Base-by-base conservation (phyloP, 371 early-diverging fungal species). In the Syncephalastrum contaminatum region DNA sequence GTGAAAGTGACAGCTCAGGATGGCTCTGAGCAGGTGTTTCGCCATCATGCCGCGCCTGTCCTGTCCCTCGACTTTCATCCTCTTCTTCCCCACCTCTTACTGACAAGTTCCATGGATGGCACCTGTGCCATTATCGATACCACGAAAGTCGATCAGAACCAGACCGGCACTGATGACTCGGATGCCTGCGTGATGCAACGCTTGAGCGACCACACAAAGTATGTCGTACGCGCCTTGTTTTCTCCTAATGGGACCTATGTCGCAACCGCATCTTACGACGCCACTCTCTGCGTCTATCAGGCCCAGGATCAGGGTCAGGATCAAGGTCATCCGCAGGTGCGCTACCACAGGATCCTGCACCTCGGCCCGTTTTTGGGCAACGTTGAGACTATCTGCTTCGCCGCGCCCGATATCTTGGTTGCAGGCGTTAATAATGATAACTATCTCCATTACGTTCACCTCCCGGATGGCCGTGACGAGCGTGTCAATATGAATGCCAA, bases 61-160 rank as follows among this genome's bases (percentile, higher is more conserved):
- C 76, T 92, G 13, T 80, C 82, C 41, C 73, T 87, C 21, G 85
- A 84, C 41, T 79, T 86, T 45, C 88, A 89, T 64, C 93, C 90
- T 6, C 41, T 42, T 5, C 53, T 66, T 19, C 66, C 82, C 4
- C 64, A 75, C 41, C 45, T 86, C n/a, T 68, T 88, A 73, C 53
- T 86, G 25, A 83, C 85, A 0, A 78, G 82, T 0, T 80, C 88
- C 13, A 90, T 93, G 91, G 91, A 93, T 64, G 83, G 84, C 40
- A 70, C 82, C 10, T 62, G 61, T 41, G 76, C 72, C 10, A 62
- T 90, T n/a, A 74, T 82, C n/a, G 81, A 91, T 58, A 70, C 85
- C 4, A 46, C 60, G 19, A 72, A 80, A 14, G 64, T 67, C 16
- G 65, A 71, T 27, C 59, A 63, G 13, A 60, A 58, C 12, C 48